These are phyloP conservation scores for Pleurotus pulmonarius DNA, from an alignment of 768 basidiomycete genomes.

Conservation along the genomic window DNA sequence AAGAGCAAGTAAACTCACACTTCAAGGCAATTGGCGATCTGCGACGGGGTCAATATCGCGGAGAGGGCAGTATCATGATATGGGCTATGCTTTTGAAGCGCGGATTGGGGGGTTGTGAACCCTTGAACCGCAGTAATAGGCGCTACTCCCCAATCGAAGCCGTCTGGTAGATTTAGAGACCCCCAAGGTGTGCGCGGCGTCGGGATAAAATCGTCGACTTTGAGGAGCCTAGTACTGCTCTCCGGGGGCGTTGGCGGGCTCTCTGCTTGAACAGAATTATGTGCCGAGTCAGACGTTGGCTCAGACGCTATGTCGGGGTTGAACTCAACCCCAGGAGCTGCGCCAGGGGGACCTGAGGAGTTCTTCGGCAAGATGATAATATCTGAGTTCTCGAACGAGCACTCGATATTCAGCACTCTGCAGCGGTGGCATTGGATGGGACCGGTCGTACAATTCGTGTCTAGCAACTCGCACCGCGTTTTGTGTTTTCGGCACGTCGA, in stretches of 20 bases:
- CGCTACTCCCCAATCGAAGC: constrained; percentile 39
- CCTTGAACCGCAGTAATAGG: constrained; percentile 46
- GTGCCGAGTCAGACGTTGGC: background rate
- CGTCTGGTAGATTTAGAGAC: constrained; percentile 30
- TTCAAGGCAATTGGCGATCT: constrained; percentile 31
- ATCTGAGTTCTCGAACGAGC: constrained; percentile 30
- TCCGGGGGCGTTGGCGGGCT: background rate
- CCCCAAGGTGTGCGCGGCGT: constrained; percentile 31
- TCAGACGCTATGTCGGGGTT: background rate
- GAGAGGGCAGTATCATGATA: constrained; percentile 16
- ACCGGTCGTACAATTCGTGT: constrained; percentile 22
- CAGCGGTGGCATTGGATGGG: constrained; percentile 43
- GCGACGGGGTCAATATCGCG: constrained; percentile 28
- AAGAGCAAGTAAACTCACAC: constrained; percentile 25
- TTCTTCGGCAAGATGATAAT: constrained; percentile 6
- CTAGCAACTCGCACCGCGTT: constrained; percentile 47
- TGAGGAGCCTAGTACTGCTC: background rate
- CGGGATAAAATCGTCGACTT: constrained; percentile 29
- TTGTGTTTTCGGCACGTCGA: constrained; percentile 43
- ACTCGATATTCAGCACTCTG: constrained; percentile 39
- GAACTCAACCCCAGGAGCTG: background rate
- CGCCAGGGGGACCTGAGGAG: background rate
- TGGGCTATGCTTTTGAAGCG: background rate
- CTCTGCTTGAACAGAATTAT: background rate
- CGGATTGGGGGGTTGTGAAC: constrained; percentile 21